Evolutionary conservation across 192 early-diverging fungal species (phyloP).

Genomic region (Coemansia sp.): DNA sequence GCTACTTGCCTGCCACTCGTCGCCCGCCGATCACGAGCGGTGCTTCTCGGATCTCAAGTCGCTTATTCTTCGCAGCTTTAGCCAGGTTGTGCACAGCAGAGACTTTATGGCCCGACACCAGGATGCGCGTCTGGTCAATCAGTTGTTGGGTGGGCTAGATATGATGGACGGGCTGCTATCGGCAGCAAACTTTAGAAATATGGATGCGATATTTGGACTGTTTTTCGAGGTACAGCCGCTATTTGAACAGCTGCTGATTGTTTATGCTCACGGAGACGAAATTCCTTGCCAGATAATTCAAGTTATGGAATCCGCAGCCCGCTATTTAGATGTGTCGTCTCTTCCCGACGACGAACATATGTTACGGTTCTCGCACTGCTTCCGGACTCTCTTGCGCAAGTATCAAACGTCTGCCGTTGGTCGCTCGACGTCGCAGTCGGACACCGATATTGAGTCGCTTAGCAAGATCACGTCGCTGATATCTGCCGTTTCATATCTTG

Average conservation of each 20-base stretch:
- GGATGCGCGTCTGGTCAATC: slow-evolving; percentile 24
- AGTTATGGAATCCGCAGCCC: slow-evolving; percentile 37
- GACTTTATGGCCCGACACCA: slow-evolving; percentile 14
- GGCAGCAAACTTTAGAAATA: slow-evolving; percentile 43
- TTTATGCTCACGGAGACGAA: slow-evolving; percentile 29
- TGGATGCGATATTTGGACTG: slow-evolving; percentile 42
- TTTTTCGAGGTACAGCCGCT: slow-evolving; percentile 43
- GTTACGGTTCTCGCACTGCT: slow-evolving; percentile 34
- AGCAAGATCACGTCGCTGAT: slow-evolving; percentile 29
- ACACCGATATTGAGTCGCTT: slow-evolving; percentile 28
- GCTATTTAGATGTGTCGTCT: slow-evolving; percentile 42
- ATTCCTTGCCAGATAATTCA: slow-evolving; percentile 33
- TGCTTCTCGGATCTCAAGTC: slow-evolving; percentile 35
- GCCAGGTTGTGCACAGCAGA: slow-evolving; percentile 6
- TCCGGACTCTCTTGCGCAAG: slow-evolving; percentile 26
- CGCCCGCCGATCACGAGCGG: slow-evolving; percentile 24
- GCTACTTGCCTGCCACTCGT: slow-evolving; percentile 35
- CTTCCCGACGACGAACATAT: slow-evolving; percentile 41
- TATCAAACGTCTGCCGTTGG: slow-evolving; percentile 18
- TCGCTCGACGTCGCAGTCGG: background rate
- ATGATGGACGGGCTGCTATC: slow-evolving; percentile 53
- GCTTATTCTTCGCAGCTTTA: slow-evolving; percentile 24
- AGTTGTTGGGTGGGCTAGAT: slow-evolving; percentile 46
- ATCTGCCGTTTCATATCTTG: slow-evolving; percentile 33
- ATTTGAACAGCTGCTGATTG: slow-evolving; percentile 29